phyloP scores from a whole-genome alignment of 2,329 filamentous ascomycete species.

The Diplocarpon rosae region DNA sequence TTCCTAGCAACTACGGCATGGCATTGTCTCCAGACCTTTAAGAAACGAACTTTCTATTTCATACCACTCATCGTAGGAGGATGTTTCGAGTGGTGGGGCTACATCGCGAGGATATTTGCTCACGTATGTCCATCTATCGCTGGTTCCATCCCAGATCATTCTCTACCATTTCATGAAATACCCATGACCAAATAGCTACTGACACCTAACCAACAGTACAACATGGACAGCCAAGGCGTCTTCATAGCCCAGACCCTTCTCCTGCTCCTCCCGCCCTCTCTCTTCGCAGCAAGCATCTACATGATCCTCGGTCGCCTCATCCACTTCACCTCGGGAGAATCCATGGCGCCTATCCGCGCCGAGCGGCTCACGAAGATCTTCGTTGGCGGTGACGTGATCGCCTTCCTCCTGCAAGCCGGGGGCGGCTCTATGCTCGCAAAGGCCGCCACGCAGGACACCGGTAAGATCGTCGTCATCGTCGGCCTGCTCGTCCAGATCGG shows the following conservation, averaged over 20 bases:
- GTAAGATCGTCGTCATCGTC: slow-evolving; percentile 33
- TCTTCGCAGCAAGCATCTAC: slow-evolving; percentile 32
- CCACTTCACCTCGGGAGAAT: slow-evolving; percentile 27
- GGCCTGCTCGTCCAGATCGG: slow-evolving; percentile 39
- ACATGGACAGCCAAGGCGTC: slow-evolving; percentile 17
- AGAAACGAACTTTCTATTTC: slow-evolving; percentile 30
- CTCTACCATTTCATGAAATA: too few species aligned
- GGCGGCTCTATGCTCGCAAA: slow-evolving; percentile 26
- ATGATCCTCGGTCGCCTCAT: slow-evolving; percentile 31
- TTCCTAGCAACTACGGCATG: slow-evolving; percentile 24
- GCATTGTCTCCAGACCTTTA: slow-evolving; percentile 26
- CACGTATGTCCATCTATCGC: too few species aligned
- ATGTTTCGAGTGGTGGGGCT: slow-evolving; percentile 31
- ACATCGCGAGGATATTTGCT: slow-evolving; percentile 20
- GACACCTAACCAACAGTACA: slow-evolving; percentile 7
- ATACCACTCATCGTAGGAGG: slow-evolving; percentile 35
- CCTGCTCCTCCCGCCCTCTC: slow-evolving; percentile 29
- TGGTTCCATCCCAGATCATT: too few species aligned
- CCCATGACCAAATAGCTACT: too few species aligned
- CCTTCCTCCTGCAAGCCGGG: slow-evolving; percentile 32
- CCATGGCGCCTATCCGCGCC: slow-evolving; percentile 29
- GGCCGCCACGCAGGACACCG: slow-evolving; percentile 23
- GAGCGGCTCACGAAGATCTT: slow-evolving; percentile 36
- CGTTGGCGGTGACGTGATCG: slow-evolving; percentile 34
- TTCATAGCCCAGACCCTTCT: slow-evolving; percentile 30